These are phyloP conservation scores for Yamadazyma sp. DNA, from an alignment of 805 yeast species.

Conservation along the genomic window DNA sequence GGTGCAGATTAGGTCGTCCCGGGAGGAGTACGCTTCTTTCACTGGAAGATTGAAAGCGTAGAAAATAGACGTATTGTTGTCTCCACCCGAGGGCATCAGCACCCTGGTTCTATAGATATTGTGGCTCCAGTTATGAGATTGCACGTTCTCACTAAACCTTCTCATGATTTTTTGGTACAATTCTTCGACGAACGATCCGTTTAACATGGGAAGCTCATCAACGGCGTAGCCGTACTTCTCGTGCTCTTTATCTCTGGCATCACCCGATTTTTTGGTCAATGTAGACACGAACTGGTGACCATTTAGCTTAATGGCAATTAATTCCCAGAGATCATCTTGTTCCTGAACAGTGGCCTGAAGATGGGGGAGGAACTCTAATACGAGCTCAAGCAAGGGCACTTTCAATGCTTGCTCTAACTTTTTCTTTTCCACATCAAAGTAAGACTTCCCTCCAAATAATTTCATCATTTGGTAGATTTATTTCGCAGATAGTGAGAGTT, in stretches of 20 bases:
- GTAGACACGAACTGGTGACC: conserved; percentile 19
- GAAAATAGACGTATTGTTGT: conserved; percentile 8
- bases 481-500: no score
- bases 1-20: conserved; percentile 21
- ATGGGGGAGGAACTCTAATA: conserved; percentile 31
- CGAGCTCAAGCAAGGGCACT: conserved; percentile 28
- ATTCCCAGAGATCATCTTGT: conserved; percentile 33
- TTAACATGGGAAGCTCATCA: conserved; percentile 27
- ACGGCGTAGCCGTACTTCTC: conserved; percentile 8
- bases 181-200: conserved; percentile 25
- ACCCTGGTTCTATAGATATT: conserved; percentile 10
- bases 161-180: conserved; percentile 19
- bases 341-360: conserved; percentile 24
- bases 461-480: conserved; percentile 4
- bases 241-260: not conserved
- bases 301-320: conserved; percentile 33
- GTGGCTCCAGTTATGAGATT: conserved; percentile 9
- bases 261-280: conserved; percentile 7
- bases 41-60: conserved; percentile 17
- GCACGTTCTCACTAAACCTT: conserved; percentile 14
- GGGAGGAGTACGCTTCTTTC: conserved; percentile 13
- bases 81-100: conserved; percentile 2
- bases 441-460: conserved; percentile 21
- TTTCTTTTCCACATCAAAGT: conserved; percentile 26
- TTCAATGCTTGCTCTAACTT: conserved; percentile 22